Evolutionary conservation across 768 basidiomycete species (phyloP), one percentile per base, ranked within the genome.

Genomic region (Tephrocybe sp.): DNA sequence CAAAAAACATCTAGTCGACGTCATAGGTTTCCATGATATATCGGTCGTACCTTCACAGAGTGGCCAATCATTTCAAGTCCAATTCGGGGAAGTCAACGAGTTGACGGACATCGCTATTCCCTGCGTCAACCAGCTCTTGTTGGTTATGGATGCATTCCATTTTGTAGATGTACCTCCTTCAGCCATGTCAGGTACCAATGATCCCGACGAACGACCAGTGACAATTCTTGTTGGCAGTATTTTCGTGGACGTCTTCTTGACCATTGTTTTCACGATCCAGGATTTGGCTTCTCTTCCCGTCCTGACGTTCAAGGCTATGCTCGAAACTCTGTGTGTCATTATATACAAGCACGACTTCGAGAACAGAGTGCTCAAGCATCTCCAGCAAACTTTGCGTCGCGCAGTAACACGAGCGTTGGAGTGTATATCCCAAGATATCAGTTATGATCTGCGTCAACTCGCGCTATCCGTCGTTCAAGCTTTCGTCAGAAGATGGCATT

Each of bases 291-390:
- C 68, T 13, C 61, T 88, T 5, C 85, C 87, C 0, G 73, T 80
- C 36, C 58, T 82, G 36, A 77, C 77, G 1, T 61, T 80, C 52
- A 87, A 89, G 59, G 76, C 72, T 44, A 59, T 87, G 35, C 66
- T 90, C 36, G 86, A 89, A 66, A 69, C 77, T 1, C 57, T 89
- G 19, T 74, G 85, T 49, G 78, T 88, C 35, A 71, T 84, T 52
- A 75, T 87, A 18, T 82, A 84, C 66, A 91, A 91, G 68, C 84
- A 88, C 52, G 83, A 91, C 59, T 79, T 91, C 49, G 82, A 82
- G 38, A 76, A 74, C 43, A 64, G 57, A 16, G 64, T 75, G 12
- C 68, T 90, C 46, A 71, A 65, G 42, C 79, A 81, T 57, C 72
- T 87, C 24, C 80, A 83, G 39, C 71, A 68, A 25, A 55, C 66